phyloP scores from a whole-genome alignment of 495 filamentous ascomycete species.

The Oidiodendron maius region DNA sequence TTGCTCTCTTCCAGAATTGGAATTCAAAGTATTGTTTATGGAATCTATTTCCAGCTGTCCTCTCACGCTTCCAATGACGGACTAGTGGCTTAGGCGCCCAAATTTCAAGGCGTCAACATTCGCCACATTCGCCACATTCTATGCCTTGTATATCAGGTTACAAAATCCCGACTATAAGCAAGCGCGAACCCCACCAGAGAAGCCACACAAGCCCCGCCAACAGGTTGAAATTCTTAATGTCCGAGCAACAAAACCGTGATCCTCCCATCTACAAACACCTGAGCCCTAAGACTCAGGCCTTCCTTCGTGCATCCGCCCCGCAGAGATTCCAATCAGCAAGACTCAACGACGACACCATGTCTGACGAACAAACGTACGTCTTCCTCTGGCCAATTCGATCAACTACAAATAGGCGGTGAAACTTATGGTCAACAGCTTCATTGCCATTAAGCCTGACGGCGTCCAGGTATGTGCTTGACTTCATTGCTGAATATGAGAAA shows the following conservation, averaged over 20 bases:
- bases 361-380: conserved; percentile 90
- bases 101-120: too few species aligned
- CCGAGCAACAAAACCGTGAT: conserved; percentile 25
- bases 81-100: too few species aligned
- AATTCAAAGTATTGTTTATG: too few species aligned
- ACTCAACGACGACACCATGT: conserved; percentile 58
- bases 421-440: conserved; percentile 70
- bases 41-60: too few species aligned
- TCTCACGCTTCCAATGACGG: too few species aligned
- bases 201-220: conserved; percentile 24
- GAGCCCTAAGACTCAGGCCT: conserved; percentile 40
- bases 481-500: not conserved
- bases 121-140: too few species aligned
- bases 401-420: conserved; percentile 24
- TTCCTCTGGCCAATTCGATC: not conserved
- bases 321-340: conserved; percentile 29
- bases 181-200: not conserved
- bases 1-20: conserved; percentile 6
- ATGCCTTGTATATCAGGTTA: not conserved
- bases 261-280: conserved; percentile 39
- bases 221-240: conserved; percentile 13
- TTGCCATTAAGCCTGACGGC: conserved; percentile 98
- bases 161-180: not conserved
- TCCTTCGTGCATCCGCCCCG: conserved; percentile 31
- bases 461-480: conserved; percentile 72